phyloP scores from a whole-genome alignment of 192 early-diverging fungal species.

The Rhizophlyctis rosea region DNA sequence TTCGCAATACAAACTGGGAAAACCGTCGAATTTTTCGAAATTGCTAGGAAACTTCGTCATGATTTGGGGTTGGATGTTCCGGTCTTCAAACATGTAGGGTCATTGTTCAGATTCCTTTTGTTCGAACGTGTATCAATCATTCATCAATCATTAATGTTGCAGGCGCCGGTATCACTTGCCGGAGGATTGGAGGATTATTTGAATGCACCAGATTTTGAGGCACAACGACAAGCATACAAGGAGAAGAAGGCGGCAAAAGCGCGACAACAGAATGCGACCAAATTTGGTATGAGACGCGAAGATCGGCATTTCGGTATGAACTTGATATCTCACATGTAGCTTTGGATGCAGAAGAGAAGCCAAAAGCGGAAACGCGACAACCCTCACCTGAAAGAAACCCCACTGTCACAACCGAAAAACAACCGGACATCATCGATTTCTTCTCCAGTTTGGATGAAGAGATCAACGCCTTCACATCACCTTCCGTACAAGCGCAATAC shows the following conservation, averaged over 20 bases:
- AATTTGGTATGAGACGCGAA: too few relatives aligned
- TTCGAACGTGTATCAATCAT: too few relatives aligned
- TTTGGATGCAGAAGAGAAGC: too few relatives aligned
- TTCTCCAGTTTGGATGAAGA: conserved; percentile 42
- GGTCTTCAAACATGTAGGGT: conserved; percentile 67
- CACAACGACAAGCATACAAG: conserved; percentile 47
- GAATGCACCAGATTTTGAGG: conserved; percentile 70
- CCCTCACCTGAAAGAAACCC: not conserved
- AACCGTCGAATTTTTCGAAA: conserved; percentile 65
- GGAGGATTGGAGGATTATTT: conserved; percentile 64
- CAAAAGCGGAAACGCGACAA: too few relatives aligned
- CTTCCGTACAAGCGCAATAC: conserved; percentile 31
- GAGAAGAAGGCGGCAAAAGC: conserved; percentile 35
- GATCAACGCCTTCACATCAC: conserved; percentile 32
- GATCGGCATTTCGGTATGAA: too few relatives aligned
- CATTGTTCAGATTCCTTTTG: too few relatives aligned
- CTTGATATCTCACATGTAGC: too few relatives aligned
- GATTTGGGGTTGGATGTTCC: conserved; percentile 66
- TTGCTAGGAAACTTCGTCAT: conserved; percentile 56
- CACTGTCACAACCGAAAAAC: conserved; percentile 13
- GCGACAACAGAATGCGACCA: too few relatives aligned
- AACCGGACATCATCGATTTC: conserved; percentile 33
- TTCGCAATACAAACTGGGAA: conserved; percentile 71
- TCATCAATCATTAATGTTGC: too few relatives aligned
- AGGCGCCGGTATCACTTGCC: conserved; percentile 67